phyloP scores from a whole-genome alignment of 1,139 yeast genomes.

The Kazachstania sp. region DNA sequence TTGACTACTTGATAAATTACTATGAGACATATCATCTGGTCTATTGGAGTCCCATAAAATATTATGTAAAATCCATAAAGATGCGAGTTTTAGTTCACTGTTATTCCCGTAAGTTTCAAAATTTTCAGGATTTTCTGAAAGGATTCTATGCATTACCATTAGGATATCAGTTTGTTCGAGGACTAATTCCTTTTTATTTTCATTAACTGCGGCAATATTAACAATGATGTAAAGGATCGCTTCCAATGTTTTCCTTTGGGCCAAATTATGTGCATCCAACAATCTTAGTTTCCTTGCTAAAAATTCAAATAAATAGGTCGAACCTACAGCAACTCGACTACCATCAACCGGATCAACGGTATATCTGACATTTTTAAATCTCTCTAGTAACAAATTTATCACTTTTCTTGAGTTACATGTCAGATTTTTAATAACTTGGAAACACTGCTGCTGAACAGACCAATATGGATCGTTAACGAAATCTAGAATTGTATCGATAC shows the following conservation, averaged over 20 bases:
- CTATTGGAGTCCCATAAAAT: conserved; percentile 41
- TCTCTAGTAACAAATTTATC: conserved; percentile 36
- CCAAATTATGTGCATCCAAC: conserved; percentile 18
- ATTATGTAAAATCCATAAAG: conserved; percentile 53
- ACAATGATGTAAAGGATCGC: conserved; percentile 47
- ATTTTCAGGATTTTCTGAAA: conserved; percentile 18
- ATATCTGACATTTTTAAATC: conserved; percentile 26
- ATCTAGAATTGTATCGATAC: conserved; percentile 44
- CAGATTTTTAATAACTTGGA: conserved; percentile 67
- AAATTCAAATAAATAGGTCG: conserved; percentile 33
- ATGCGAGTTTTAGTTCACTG: conserved; percentile 41
- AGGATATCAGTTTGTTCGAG: conserved; percentile 38
- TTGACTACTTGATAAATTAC: conserved; percentile 3
- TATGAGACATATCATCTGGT: background rate
- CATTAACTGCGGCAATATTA: conserved; percentile 50
- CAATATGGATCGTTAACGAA: conserved; percentile 42
- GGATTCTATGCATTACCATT: conserved; percentile 30
- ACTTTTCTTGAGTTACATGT: conserved; percentile 58
- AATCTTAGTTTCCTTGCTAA: conserved; percentile 32
- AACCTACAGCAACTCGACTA: conserved; percentile 15
- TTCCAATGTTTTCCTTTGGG: conserved; percentile 35
- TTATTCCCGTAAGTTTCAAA: conserved; percentile 31
- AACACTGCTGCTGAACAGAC: conserved; percentile 55
- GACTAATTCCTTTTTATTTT: conserved; percentile 40
- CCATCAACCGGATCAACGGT: conserved; percentile 14